Percentiles rank a stretch among this genome's conserved stretches.
Evolutionary conservation across 805 yeast species (phyloP).

Genomic region (Kregervanrija fluxuum): DNA sequence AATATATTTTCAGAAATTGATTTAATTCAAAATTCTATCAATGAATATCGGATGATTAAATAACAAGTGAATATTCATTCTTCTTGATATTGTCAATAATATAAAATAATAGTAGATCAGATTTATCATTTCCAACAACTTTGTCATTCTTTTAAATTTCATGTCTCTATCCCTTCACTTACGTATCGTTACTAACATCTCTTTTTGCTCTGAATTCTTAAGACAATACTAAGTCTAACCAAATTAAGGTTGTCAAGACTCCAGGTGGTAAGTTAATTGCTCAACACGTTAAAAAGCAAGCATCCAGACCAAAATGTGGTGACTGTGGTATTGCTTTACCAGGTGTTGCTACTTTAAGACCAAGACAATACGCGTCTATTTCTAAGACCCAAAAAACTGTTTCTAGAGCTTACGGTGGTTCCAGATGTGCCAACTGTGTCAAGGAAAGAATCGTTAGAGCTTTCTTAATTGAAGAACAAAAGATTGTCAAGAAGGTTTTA

Average conservation of each 20-base stretch:
- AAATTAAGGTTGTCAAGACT: conserved; percentile 99
- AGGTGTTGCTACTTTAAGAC: conserved; percentile 88
- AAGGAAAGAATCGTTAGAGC: conserved; percentile 99
- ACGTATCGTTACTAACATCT: conserved; percentile 14
- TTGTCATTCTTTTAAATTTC: neutral
- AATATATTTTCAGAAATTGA: too few relatives aligned
- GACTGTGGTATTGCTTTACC: conserved; percentile 67
- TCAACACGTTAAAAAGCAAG: conserved; percentile 92
- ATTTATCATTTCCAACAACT: neutral
- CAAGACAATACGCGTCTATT: conserved; percentile 93
- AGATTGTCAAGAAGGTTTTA: conserved; percentile 98
- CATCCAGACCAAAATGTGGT: conserved; percentile 84
- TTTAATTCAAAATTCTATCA: too few relatives aligned
- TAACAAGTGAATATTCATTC: neutral
- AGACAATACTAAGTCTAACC: conserved; percentile 99
- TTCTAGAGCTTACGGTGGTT: conserved; percentile 99
- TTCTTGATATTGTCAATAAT: neutral
- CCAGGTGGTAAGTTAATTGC: conserved; percentile 99
- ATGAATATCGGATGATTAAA: neutral
- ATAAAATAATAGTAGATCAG: neutral
- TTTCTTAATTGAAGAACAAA: conserved; percentile 99
- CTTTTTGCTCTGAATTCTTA: conserved; percentile 8
- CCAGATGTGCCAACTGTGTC: conserved; percentile 96
- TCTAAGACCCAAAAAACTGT: conserved; percentile 97
- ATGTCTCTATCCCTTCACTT: too few relatives aligned